Conservation (phyloP, 768 basidiomycete genomes). For the Floccularia luteovirens region DNA sequence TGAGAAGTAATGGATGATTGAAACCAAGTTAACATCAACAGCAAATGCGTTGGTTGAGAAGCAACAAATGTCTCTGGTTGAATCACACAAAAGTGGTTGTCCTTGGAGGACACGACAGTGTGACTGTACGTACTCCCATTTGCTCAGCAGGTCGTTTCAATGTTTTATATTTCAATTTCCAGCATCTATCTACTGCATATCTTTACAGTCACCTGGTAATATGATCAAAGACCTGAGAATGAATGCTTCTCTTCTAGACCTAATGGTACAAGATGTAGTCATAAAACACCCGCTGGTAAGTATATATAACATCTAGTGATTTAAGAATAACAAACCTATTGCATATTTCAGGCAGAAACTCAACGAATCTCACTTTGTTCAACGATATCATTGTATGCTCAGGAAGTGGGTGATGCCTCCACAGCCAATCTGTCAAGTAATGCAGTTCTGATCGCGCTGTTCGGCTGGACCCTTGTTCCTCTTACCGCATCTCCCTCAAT, state of each 20-base stretch:
- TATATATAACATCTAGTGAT: conserved; percentile 1
- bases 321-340: conserved; percentile 2
- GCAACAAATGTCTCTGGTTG: conserved; percentile 57
- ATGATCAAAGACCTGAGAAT: conserved; percentile 56
- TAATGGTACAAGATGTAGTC: conserved; percentile 42
- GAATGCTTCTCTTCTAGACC: conserved; percentile 45
- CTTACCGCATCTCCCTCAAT: conserved; percentile 20
- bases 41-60: conserved; percentile 70
- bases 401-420: conserved; percentile 1
- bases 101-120: conserved; percentile 82
- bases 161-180: not conserved
- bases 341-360: conserved; percentile 37
- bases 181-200: conserved; percentile 72
- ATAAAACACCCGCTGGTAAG: conserved; percentile 72
- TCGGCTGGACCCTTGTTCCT: conserved; percentile 43
- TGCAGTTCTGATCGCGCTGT: conserved; percentile 36
- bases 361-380: conserved; percentile 49
- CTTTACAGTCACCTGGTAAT: conserved; percentile 55
- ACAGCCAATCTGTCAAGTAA: conserved; percentile 29
- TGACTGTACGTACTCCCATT: conserved; percentile 43
- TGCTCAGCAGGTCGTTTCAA: not conserved
- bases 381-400: conserved; percentile 29
- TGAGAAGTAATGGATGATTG: conserved; percentile 8
- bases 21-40: conserved; percentile 19
- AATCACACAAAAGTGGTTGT: conserved; percentile 73